These are phyloP conservation scores for Truncatella angustata DNA, from an alignment of 2,329 filamentous ascomycete species.

Conservation along the genomic window DNA sequence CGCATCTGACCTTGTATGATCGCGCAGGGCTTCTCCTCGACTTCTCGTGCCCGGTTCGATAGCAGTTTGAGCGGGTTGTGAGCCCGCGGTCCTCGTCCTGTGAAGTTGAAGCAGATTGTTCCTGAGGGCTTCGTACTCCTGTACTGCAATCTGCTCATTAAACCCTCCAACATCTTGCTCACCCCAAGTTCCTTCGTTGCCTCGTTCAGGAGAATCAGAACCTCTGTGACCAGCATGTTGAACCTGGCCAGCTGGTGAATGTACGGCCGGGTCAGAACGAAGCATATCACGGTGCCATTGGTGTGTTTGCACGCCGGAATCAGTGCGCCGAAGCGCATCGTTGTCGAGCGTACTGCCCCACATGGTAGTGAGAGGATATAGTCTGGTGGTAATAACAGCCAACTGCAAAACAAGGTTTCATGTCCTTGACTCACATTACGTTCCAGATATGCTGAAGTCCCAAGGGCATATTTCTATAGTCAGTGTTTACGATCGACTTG, in stretches of 20 bases:
- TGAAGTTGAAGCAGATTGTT: slow-evolving; percentile 33
- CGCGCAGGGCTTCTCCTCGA: background rate
- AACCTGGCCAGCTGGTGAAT: background rate
- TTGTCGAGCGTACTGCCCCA: slow-evolving; percentile 29
- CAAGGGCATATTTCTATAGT: too few relatives aligned
- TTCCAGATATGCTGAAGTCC: background rate
- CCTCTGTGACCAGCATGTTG: background rate
- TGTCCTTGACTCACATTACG: background rate
- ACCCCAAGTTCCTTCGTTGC: slow-evolving; percentile 33
- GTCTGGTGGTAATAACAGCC: background rate
- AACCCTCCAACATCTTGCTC: slow-evolving; percentile 34
- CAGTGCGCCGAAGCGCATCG: slow-evolving; percentile 30
- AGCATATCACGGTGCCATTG: slow-evolving; percentile 22
- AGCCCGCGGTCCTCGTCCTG: slow-evolving; percentile 32
- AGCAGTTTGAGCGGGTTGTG: slow-evolving; percentile 24
- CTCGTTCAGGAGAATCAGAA: slow-evolving; percentile 2
- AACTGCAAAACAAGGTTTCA: background rate
- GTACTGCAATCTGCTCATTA: slow-evolving; percentile 30
- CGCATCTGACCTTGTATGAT: slow-evolving; percentile 10
- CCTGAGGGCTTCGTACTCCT: slow-evolving; percentile 34
- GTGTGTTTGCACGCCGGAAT: slow-evolving; percentile 26
- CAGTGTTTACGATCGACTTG: too few relatives aligned
- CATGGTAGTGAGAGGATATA: slow-evolving; percentile 21
- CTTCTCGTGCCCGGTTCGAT: slow-evolving; percentile 5
- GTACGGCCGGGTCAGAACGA: slow-evolving; percentile 15